A percentile compares a stretch with the other conserved stretches of the same genome.
These are phyloP conservation scores for Fusarium sp. DNA, from an alignment of 2,329 filamentous ascomycete species.

Conservation along the genomic window DNA sequence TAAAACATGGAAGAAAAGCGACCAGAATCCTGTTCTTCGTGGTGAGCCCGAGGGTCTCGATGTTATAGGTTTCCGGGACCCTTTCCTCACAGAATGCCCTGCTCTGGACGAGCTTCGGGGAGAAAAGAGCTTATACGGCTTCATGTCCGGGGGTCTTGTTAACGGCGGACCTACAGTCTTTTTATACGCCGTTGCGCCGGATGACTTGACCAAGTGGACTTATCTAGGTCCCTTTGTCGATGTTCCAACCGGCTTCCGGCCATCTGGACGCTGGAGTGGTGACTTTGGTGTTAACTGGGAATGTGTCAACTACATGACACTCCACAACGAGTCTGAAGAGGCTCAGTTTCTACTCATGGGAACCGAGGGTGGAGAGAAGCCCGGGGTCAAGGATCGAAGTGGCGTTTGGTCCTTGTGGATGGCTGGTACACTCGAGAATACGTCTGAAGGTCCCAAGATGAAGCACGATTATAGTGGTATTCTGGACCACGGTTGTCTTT, in stretches of 20 bases:
- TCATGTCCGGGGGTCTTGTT: conserved; percentile 61
- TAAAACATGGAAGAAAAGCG: conserved; percentile 49
- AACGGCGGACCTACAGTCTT: conserved; percentile 58
- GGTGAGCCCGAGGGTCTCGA: conserved; percentile 45
- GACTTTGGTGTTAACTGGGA: conserved; percentile 66
- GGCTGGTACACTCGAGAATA: conserved; percentile 48
- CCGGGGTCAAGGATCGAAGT: conserved; percentile 29
- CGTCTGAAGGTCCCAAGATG: conserved; percentile 35
- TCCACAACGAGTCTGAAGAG: conserved; percentile 48
- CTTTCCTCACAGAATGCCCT: conserved; percentile 48
- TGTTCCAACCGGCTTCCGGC: conserved; percentile 53
- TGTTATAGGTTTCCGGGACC: conserved; percentile 52
- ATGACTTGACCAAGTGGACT: conserved; percentile 57
- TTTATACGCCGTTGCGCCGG: conserved; percentile 57
- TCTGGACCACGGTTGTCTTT: conserved; percentile 61
- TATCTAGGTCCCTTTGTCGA: conserved; percentile 59
- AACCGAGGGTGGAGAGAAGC: conserved; percentile 54
- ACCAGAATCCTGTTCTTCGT: conserved; percentile 47
- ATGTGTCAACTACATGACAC: conserved; percentile 59
- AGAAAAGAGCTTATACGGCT: conserved; percentile 54
- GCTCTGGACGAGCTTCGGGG: conserved; percentile 43
- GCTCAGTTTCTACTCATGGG: conserved; percentile 59
- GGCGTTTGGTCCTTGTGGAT: conserved; percentile 55
- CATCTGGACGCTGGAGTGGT: conserved; percentile 58
- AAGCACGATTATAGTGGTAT: conserved; percentile 57